These are phyloP conservation scores for Boeremia lycopersici DNA, from an alignment of 2,329 filamentous ascomycete species.

Conservation along the genomic window DNA sequence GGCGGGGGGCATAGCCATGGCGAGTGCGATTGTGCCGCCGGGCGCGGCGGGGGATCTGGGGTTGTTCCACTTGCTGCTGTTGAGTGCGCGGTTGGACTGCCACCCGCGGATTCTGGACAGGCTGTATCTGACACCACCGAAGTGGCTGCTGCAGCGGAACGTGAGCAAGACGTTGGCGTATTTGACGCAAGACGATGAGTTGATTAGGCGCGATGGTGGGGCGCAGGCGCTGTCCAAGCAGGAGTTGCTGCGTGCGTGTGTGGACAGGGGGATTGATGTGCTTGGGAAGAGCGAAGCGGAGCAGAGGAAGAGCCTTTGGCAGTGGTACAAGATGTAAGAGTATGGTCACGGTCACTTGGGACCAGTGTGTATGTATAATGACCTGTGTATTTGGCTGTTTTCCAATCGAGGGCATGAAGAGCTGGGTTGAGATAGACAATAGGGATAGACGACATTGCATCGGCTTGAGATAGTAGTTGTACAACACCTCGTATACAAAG, in stretches of 20 bases:
- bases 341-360: neutral
- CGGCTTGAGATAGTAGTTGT: neutral
- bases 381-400: neutral
- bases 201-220: slow-evolving; percentile 70
- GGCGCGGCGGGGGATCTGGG: slow-evolving; percentile 7
- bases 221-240: slow-evolving; percentile 62
- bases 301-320: slow-evolving; percentile 30
- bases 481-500: neutral
- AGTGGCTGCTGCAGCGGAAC: slow-evolving; percentile 61
- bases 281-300: slow-evolving; percentile 37
- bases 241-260: slow-evolving; percentile 73
- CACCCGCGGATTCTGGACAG: slow-evolving; percentile 44
- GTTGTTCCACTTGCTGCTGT: slow-evolving; percentile 26
- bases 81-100: slow-evolving; percentile 30
- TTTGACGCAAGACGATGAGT: slow-evolving; percentile 71
- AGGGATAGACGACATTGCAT: neutral
- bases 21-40: slow-evolving; percentile 6
- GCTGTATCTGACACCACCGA: slow-evolving; percentile 49
- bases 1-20: slow-evolving; percentile 8
- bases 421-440: neutral
- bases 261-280: slow-evolving; percentile 55
- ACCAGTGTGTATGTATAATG: neutral
- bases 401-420: neutral
- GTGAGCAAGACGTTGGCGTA: slow-evolving; percentile 65
- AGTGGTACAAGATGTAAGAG: slow-evolving; percentile 22